Base-by-base conservation (phyloP, 805 yeast genomes). In the Kregervanrija fluxuum region DNA sequence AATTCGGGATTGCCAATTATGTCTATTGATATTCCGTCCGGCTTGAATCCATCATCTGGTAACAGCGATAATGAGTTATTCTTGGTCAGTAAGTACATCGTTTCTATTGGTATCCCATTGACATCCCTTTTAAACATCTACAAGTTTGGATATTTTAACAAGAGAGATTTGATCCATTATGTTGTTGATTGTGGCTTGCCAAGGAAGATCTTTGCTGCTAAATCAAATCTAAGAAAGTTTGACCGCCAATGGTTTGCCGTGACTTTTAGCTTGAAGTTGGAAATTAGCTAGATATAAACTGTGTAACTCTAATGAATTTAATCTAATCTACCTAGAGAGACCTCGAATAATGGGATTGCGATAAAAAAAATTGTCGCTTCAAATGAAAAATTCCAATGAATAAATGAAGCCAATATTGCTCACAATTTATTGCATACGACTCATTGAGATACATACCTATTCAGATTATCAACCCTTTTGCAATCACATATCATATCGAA, bases 1-100 rank as follows among this genome's bases (percentile, higher is more conserved):
- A 60, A 59, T 31, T 67, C 70, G 8, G 57, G 60, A 11, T 62
- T 72, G 5, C 71, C 74, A 34, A 66, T 74, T 9, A 55, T 85
- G 65, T 84, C 95, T 0, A 58, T 89, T 28, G 95, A 88, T 56
- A 75, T 85, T 28, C 90, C 95, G 4, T 75, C 89, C 1, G 96
- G 96, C 4, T 67, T 83, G 35, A 95, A 86, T 56, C 82, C 89
- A 8, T 86, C 93, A 4, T 77, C 95, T 0, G 97, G 96, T 8
- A 65, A 68, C 13, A 50, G 56, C 5, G 57, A 53, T 12, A 22
- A 42, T 1, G 55, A 50, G 30, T 35, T 59, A 33, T 54, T 60
- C 11, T 8, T 50, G 8, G 30, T 17, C 10, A 67, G 84, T 45
- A 73, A 72, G 47, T 79, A 80, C 65, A 72, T 86, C 33, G 73